These are phyloP conservation scores for Monilinia laxa DNA, from an alignment of 2,329 filamentous ascomycete genomes.

Conservation along the genomic window DNA sequence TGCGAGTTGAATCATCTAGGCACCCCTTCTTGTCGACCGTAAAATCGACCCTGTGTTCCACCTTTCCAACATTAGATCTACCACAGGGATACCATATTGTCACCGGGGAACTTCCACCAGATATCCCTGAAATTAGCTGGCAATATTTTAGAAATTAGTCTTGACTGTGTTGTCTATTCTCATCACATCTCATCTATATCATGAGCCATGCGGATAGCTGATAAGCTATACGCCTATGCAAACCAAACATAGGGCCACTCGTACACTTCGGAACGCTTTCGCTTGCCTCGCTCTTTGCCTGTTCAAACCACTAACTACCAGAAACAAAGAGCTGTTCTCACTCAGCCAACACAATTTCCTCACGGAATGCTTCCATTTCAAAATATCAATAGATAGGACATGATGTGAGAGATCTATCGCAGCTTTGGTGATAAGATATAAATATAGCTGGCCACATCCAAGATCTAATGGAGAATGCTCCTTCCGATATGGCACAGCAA, in stretches of 20 bases:
- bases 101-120: not conserved
- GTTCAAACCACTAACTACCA: not conserved
- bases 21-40: not conserved
- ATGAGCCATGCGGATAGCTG: not conserved
- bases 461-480: not conserved
- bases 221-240: not conserved
- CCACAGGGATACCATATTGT: not conserved
- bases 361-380: not conserved
- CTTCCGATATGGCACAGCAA: constrained; percentile 9
- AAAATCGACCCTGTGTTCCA: not conserved
- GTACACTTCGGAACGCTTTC: not conserved
- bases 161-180: not conserved
- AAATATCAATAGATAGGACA: not conserved
- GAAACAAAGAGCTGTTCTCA: constrained; percentile 1
- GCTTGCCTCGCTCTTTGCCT: not conserved
- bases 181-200: not conserved
- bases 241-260: not conserved
- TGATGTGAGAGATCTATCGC: not conserved
- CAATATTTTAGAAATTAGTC: not conserved
- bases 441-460: not conserved
- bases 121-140: not conserved
- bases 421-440: not conserved
- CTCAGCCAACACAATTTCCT: not conserved
- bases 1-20: not conserved
- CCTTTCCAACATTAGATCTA: not conserved